Base-by-base conservation (phyloP, 257 asterid genomes). In the Cynanchum wilfordii region DNA sequence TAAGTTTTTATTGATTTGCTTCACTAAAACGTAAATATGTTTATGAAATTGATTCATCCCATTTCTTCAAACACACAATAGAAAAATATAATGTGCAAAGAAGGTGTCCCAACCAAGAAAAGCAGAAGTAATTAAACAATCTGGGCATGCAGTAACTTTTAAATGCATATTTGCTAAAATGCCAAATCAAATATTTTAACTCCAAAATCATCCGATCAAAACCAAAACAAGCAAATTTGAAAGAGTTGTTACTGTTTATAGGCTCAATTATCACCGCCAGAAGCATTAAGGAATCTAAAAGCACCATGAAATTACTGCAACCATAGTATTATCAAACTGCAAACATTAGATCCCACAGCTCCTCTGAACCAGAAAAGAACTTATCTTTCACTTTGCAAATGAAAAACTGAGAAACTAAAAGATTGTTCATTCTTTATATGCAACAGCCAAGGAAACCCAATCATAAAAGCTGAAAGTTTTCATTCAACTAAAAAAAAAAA, bases 201-300 rank as follows among this genome's bases (percentile, higher is more conserved):
- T 62, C 50, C 42, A 70, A 44, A 55, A n/a, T 20, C 54, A 10
- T 44, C 15, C 51, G 25, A 51, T n/a, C 5, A 30, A 42, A 42
- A 65, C 22, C 72, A 52, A 7, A 36, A 73, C 72, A 51, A 65
- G 49, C 51, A 44, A 19, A 55, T n/a, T 72, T 68, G 47, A 25
- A n/a, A 1, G 17, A 58, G 17, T 25, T 25, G 38, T 33, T 3
- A 20, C 1, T 47, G 9, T 44, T 72, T 59, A 58, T 72, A 17
- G 44, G 36, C 30, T 58, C 40, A 42, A 12, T 57, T 20, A 40
- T 30, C 45, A 13, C 38, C 1, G 4, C 8, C 19, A 54, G 12
- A 38, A 62, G 51, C 20, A 73, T 60, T 60, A 62, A 63, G 19
- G 49, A 24, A 51, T 33, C 0, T 6, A 15, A 8, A 64, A n/a